Conservation (phyloP, 83 land plant species). For the Larix sibirica region DNA sequence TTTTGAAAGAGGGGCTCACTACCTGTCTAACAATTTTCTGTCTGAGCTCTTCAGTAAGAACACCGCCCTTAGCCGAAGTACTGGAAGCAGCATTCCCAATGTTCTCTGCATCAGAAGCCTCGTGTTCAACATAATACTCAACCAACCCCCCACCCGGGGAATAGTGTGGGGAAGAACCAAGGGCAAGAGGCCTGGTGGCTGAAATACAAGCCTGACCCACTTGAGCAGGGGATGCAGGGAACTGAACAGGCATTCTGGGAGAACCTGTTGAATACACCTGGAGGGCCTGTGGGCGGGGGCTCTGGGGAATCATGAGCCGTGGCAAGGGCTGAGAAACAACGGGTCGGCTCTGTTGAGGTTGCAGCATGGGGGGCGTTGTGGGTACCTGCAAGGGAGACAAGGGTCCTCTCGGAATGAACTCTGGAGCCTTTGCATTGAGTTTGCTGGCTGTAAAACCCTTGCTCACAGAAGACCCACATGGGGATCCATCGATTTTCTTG, state of each 20-base stretch:
- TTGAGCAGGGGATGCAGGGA: not conserved
- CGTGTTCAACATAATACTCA: conserved; percentile 7
- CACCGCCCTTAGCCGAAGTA: conserved; percentile 2
- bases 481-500: not conserved
- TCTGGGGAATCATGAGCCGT: not conserved
- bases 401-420: conserved; percentile 11
- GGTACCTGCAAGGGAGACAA: conserved; percentile 4
- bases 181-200: not conserved
- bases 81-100: not conserved
- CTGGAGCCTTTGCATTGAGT: conserved; percentile 16
- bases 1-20: not conserved
- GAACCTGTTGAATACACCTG: conserved; percentile 3
- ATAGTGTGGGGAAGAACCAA: not conserved
- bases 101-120: conserved; percentile 2
- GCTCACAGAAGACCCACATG: not conserved
- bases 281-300: not conserved
- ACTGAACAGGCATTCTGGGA: not conserved
- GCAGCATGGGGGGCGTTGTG: not conserved
- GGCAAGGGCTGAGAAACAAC: not conserved
- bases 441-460: not conserved
- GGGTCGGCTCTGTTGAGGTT: not conserved
- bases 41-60: conserved; percentile 12
- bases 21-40: conserved; percentile 14
- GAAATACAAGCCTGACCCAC: conserved; percentile 1
- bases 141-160: not conserved